phyloP scores from a whole-genome alignment of 73 alveolate species.

The Paramecium sonneborni region DNA sequence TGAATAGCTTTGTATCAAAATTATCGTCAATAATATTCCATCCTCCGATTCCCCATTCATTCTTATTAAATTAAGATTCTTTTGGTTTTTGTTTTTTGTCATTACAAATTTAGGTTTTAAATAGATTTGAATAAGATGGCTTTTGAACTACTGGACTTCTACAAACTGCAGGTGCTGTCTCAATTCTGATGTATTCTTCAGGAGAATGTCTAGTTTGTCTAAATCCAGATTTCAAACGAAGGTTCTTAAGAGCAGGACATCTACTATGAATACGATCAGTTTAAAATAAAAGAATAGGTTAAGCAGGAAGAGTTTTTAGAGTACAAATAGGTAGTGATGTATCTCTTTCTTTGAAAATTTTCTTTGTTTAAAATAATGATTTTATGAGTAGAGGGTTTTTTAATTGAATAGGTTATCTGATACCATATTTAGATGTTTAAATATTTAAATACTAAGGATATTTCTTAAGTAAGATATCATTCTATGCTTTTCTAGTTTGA shows the following conservation, averaged over 20 bases:
- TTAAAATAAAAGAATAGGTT: not conserved
- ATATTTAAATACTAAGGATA: not conserved
- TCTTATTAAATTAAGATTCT: not conserved
- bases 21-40: constrained; percentile 29
- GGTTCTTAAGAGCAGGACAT: constrained; percentile 6
- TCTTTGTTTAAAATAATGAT: not conserved
- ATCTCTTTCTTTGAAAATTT: not conserved
- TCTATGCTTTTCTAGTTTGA: not conserved
- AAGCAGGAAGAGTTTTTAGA: not conserved
- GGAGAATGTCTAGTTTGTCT: not conserved
- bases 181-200: not conserved
- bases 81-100: not conserved
- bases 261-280: constrained; percentile 43
- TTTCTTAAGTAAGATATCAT: not conserved
- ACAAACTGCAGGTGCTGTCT: constrained; percentile 5
- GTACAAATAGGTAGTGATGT: not conserved
- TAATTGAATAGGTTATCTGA: not conserved
- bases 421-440: not conserved
- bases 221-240: constrained; percentile 4
- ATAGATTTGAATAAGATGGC: not conserved
- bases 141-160: not conserved
- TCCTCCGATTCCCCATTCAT: constrained; percentile 22
- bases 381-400: not conserved
- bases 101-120: not conserved
- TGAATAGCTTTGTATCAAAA: constrained; percentile 30